Conservation (phyloP, 495 filamentous ascomycete species). For the Penicillium lagena region DNA sequence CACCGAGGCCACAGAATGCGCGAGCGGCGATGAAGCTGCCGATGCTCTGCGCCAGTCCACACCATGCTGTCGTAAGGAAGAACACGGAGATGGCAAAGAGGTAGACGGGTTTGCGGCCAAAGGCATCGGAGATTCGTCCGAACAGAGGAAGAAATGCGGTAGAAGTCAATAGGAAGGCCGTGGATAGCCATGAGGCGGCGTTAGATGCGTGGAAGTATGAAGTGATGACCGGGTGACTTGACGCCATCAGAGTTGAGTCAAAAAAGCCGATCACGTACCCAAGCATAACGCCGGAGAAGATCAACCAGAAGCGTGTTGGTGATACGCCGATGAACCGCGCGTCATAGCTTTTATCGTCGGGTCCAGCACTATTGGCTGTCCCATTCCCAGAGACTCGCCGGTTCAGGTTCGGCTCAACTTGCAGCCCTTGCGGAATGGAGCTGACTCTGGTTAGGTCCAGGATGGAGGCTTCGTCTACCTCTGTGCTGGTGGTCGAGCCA, state of each 20-base stretch:
- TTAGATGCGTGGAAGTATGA: constrained; percentile 72
- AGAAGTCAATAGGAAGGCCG: constrained; percentile 69
- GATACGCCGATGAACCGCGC: constrained; percentile 41
- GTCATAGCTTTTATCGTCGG: constrained; percentile 19
- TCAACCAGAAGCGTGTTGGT: constrained; percentile 43
- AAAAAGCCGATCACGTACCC: constrained; percentile 54
- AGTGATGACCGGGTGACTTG: constrained; percentile 74
- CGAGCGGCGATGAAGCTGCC: constrained; percentile 65
- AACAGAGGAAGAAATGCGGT: constrained; percentile 70
- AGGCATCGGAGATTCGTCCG: constrained; percentile 63
- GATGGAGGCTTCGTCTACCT: constrained; percentile 15
- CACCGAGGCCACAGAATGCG: constrained; percentile 68
- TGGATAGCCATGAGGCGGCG: constrained; percentile 74
- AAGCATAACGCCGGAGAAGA: constrained; percentile 42
- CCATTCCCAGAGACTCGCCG: constrained; percentile 11
- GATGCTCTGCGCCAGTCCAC: constrained; percentile 64
- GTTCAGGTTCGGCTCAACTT: constrained; percentile 25
- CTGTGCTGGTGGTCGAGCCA: constrained; percentile 5
- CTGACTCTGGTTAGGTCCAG: constrained; percentile 19
- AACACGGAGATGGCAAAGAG: constrained; percentile 59
- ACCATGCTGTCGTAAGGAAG: constrained; percentile 62
- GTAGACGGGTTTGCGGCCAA: constrained; percentile 66
- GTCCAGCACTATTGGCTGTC: background rate
- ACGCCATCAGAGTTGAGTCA: constrained; percentile 76
- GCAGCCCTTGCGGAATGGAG: constrained; percentile 25